These are phyloP conservation scores for Mesostigma viride DNA, from an alignment of 139 green algal species.

Conservation along the genomic window DNA sequence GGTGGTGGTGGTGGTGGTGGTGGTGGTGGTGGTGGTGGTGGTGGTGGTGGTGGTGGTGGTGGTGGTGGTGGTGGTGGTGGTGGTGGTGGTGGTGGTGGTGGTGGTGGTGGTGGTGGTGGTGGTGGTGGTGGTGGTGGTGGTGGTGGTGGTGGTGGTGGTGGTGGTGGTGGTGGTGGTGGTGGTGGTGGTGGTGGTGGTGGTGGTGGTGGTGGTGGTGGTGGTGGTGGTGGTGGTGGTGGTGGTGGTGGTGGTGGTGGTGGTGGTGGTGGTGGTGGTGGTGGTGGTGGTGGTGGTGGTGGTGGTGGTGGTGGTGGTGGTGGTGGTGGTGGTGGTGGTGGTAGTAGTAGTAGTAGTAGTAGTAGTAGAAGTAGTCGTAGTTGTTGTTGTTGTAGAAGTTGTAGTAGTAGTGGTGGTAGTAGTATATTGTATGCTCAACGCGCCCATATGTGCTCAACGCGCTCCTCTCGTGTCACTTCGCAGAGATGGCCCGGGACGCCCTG, in stretches of 20 bases:
- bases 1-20: not conserved
- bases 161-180: slow-evolving; percentile 1
- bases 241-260: not conserved
- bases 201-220: slow-evolving; percentile 1
- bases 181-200: not conserved
- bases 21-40: slow-evolving; percentile 1
- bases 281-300: not conserved
- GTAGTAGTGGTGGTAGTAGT: too few species aligned
- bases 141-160: not conserved
- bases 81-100: slow-evolving; percentile 1
- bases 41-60: slow-evolving; percentile 1
- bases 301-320: not conserved
- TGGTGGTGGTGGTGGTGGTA: not conserved
- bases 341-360: not conserved
- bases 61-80: not conserved
- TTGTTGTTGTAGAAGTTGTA: not conserved
- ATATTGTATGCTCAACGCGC: too few species aligned
- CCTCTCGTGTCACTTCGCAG: too few species aligned
- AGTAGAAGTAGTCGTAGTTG: too few species aligned
- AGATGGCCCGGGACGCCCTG: slow-evolving; percentile 29
- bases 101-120: not conserved
- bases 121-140: not conserved
- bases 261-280: slow-evolving; percentile 1
- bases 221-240: not conserved
- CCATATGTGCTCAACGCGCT: too few species aligned